Evolutionary conservation across 2,329 filamentous ascomycete genomes (phyloP).

Genomic region (Escovopsis sp.): DNA sequence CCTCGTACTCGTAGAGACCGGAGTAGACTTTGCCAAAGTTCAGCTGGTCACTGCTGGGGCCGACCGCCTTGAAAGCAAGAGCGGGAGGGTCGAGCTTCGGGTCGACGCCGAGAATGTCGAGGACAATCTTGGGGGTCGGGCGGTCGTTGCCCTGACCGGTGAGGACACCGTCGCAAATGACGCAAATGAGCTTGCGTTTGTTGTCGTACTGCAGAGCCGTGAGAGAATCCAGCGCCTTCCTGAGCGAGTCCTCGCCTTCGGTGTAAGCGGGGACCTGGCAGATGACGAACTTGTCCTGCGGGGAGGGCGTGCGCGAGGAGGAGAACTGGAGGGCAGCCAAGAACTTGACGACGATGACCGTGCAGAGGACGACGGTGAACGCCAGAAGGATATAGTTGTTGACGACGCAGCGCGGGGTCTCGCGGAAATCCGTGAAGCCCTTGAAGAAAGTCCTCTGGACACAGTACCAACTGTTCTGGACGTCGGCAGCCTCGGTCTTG

Average conservation of each 20-base stretch:
- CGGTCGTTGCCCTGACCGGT: slow-evolving; percentile 92
- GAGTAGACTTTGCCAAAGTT: slow-evolving; percentile 99
- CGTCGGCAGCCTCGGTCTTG: slow-evolving; percentile 30
- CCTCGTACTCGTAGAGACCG: slow-evolving; percentile 92
- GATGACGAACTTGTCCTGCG: slow-evolving; percentile 97
- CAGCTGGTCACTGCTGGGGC: slow-evolving; percentile 75
- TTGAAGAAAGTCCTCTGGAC: slow-evolving; percentile 72
- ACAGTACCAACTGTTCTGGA: slow-evolving; percentile 60
- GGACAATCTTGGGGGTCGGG: slow-evolving; percentile 91
- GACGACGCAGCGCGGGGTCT: slow-evolving; percentile 59
- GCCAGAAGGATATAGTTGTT: slow-evolving; percentile 84
- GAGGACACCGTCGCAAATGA: slow-evolving; percentile 95
- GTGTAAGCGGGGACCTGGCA: slow-evolving; percentile 97
- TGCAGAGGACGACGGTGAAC: slow-evolving; percentile 71
- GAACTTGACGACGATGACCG: slow-evolving; percentile 78
- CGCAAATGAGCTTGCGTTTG: slow-evolving; percentile 90
- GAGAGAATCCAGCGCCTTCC: slow-evolving; percentile 85
- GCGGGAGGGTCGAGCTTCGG: slow-evolving; percentile 93
- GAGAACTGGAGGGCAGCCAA: slow-evolving; percentile 85
- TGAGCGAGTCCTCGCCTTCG: slow-evolving; percentile 87
- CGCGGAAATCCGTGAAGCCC: slow-evolving; percentile 74
- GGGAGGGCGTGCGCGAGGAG: slow-evolving; percentile 73
- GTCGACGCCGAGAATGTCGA: slow-evolving; percentile 94
- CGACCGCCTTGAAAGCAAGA: slow-evolving; percentile 86
- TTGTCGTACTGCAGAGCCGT: slow-evolving; percentile 95